These are phyloP conservation scores for Cephaloascus albidus DNA, from an alignment of 805 yeast genomes.

Conservation along the genomic window DNA sequence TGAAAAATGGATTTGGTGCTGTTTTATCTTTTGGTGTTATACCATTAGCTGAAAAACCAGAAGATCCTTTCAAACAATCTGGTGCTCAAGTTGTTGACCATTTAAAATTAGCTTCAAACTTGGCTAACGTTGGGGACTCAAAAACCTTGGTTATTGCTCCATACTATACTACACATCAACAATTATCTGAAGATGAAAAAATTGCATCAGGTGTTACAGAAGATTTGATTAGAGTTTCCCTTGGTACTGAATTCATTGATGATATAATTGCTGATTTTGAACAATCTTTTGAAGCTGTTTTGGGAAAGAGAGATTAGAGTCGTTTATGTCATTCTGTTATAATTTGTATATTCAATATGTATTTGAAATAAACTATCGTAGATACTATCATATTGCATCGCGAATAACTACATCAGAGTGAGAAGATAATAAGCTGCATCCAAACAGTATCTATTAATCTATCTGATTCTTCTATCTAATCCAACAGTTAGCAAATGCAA, in stretches of 20 bases:
- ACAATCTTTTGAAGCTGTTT: slow-evolving; percentile 68
- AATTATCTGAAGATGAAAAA: slow-evolving; percentile 76
- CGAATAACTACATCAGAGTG: too few species aligned
- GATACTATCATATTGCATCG: too few species aligned
- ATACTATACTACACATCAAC: slow-evolving; percentile 92
- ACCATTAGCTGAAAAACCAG: slow-evolving; percentile 35
- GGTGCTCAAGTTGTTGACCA: slow-evolving; percentile 80
- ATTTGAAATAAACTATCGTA: too few species aligned
- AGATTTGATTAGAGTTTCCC: slow-evolving; percentile 80
- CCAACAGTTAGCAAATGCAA: not conserved
- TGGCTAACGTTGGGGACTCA: slow-evolving; percentile 96
- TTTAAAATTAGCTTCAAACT: slow-evolving; percentile 78
- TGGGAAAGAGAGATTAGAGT: too few species aligned
- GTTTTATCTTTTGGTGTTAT: slow-evolving; percentile 87
- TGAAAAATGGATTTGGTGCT: slow-evolving; percentile 76
- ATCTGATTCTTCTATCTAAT: too few species aligned
- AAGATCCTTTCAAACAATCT: slow-evolving; percentile 59
- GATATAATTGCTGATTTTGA: slow-evolving; percentile 87
- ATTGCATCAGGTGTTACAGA: slow-evolving; percentile 77
- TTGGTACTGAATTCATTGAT: slow-evolving; percentile 87
- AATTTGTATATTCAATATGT: too few species aligned
- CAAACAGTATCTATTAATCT: too few species aligned
- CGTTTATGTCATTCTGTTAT: too few species aligned
- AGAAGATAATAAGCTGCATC: too few species aligned
- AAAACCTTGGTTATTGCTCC: slow-evolving; percentile 96